A percentile compares a stretch with the other conserved stretches of the same genome.
phyloP scores from a whole-genome alignment of 805 yeast genomes.

The Candida endomychidarum region DNA sequence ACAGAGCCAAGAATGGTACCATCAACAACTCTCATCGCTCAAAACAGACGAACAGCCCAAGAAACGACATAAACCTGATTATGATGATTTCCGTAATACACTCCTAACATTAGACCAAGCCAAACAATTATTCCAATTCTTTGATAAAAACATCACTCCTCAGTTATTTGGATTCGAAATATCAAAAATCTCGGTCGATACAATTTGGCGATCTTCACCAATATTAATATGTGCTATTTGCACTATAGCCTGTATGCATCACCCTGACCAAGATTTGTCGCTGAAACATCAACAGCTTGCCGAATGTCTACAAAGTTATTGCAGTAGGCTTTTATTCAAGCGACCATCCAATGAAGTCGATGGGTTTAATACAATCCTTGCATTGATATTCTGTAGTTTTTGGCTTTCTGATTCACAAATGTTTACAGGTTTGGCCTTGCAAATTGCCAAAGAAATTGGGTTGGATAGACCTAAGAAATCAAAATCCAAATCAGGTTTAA shows the following conservation, averaged over 20 bases:
- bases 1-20: conserved; percentile 18
- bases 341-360: conserved; percentile 46
- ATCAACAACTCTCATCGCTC: background rate
- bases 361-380: conserved; percentile 60
- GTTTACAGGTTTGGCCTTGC: conserved; percentile 68
- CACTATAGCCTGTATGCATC: conserved; percentile 62
- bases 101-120: conserved; percentile 43
- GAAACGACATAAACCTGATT: conserved; percentile 9
- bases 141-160: conserved; percentile 56
- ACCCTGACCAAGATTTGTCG: conserved; percentile 38
- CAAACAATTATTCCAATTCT: conserved; percentile 48
- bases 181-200: conserved; percentile 47
- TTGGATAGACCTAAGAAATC: conserved; percentile 31
- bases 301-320: conserved; percentile 31
- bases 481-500: conserved; percentile 9
- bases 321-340: conserved; percentile 32
- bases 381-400: conserved; percentile 63
- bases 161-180: conserved; percentile 68
- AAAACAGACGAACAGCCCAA: conserved; percentile 6
- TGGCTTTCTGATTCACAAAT: conserved; percentile 67
- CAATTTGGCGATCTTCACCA: conserved; percentile 56
- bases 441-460: conserved; percentile 56
- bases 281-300: conserved; percentile 28
- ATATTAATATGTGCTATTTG: conserved; percentile 59
- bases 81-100: conserved; percentile 38